Base-by-base conservation (phyloP, 345 rosid species). In the Crucihimalaya himalaica region DNA sequence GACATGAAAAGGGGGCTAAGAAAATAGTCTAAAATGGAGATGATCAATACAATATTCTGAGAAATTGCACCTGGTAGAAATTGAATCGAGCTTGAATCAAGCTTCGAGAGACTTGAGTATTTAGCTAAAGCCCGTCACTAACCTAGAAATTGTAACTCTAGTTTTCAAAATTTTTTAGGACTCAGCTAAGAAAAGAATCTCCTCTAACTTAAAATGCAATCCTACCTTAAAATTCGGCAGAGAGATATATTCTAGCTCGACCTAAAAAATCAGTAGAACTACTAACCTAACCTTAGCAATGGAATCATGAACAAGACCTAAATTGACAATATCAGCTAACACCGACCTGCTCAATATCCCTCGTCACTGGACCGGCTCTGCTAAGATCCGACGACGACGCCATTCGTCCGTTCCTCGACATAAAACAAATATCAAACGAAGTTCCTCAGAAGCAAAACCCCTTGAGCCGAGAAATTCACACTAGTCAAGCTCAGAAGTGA, bases 271-370 rank as follows among this genome's bases (percentile, higher is more conserved):
- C 42, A 66, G 37, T 34, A 57, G 2, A 51, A 19, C 2, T 12
- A 51, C 5, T 2, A 66, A 63, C 50, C 37, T 4, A 70, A 55
- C 20, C 19, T n/a, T 23, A 68, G 18, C 67, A 55, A 3, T 11
- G 2, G 9, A 57, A 64, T 28, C 27, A 54, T 20, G 16, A 47
- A 51, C 18, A 65, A 50, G 78, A 68, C 63, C 68, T 67, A 75
- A 29, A 68, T 51, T 42, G 63, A 51, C 29, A 48, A 51, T 9
- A 37, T 2, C 32, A 47, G 51, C 59, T n/a, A 74, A 66, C 88
- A 48, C 75, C 63, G 35, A 95, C 99, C 99, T 92, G 99, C 75
- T 95, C 99, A 65, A 82, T 72, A 81, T 95, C 97, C 51, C 99
- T 84, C 78, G 89, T 88, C 2, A 90, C 87, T 16, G 90, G 81